A percentile compares a stretch with the other conserved stretches of the same genome.
Evolutionary conservation across 2,329 filamentous ascomycete genomes (phyloP).

Genomic region (Aspergillus udagawae): DNA sequence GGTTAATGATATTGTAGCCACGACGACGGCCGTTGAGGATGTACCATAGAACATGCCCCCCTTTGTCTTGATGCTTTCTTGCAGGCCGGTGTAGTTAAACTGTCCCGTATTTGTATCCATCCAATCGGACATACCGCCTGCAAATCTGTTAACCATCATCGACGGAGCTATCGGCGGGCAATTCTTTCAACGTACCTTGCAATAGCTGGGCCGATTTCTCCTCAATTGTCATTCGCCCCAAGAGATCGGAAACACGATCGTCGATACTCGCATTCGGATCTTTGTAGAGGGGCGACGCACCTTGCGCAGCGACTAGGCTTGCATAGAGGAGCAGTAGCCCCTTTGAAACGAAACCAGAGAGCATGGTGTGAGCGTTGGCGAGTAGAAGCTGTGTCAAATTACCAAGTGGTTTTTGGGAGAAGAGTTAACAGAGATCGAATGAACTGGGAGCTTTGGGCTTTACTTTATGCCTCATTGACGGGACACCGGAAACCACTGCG

Average conservation of each 20-base stretch:
- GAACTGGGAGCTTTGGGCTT: too few relatives aligned
- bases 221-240: conserved; percentile 68
- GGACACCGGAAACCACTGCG: too few relatives aligned
- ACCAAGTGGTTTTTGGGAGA: too few relatives aligned
- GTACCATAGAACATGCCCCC: conserved; percentile 63
- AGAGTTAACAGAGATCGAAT: too few relatives aligned
- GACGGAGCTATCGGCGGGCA: not conserved
- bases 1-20: conserved; percentile 1
- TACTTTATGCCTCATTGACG: too few relatives aligned
- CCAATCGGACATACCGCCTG: conserved; percentile 68
- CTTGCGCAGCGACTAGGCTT: conserved; percentile 11
- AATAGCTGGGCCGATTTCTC: conserved; percentile 69
- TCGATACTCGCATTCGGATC: conserved; percentile 60
- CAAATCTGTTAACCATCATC: not conserved
- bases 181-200: conserved; percentile 41
- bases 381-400: too few relatives aligned
- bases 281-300: conserved; percentile 49
- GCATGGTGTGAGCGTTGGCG: too few relatives aligned
- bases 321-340: conserved; percentile 22
- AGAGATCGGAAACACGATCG: conserved; percentile 61
- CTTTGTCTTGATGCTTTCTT: conserved; percentile 61
- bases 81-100: conserved; percentile 65
- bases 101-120: conserved; percentile 62
- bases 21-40: not conserved
- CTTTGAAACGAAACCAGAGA: conserved; percentile 11